A percentile compares a stretch with the other conserved stretches of the same genome.
Evolutionary conservation across 2,329 filamentous ascomycete species (phyloP).

Genomic region (Aspergillus sp.): DNA sequence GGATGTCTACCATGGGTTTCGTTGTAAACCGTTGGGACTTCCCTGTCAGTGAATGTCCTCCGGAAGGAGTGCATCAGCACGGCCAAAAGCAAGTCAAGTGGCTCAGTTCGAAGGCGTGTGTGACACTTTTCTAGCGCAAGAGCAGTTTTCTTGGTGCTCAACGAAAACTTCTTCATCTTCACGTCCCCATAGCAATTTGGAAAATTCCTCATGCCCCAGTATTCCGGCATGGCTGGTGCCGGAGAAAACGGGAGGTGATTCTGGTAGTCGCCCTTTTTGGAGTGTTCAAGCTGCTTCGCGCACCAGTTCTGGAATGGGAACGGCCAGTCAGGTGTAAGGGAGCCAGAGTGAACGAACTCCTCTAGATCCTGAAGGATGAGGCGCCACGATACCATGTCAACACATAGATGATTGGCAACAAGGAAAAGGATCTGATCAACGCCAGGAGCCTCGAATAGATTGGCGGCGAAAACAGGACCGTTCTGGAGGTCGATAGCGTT

Average conservation of each 20-base stretch:
- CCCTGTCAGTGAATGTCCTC: constrained; percentile 43
- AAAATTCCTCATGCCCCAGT: constrained; percentile 37
- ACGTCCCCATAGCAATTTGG: constrained; percentile 37
- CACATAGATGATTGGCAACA: constrained; percentile 21
- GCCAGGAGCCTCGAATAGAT: constrained; percentile 15
- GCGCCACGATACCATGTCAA: constrained; percentile 30
- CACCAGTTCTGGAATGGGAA: constrained; percentile 43
- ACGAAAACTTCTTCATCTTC: constrained; percentile 34
- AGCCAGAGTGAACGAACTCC: constrained; percentile 34
- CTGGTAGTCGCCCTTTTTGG: constrained; percentile 19
- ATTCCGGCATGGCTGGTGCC: constrained; percentile 14
- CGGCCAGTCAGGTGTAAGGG: constrained; percentile 31
- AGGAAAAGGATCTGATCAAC: constrained; percentile 18
- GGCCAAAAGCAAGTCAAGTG: constrained; percentile 38
- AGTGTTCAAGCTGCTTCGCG: constrained; percentile 30
- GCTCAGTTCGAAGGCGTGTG: constrained; percentile 35
- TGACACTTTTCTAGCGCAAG: constrained; percentile 34
- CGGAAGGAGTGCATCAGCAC: constrained; percentile 44
- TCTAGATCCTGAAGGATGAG: constrained; percentile 38
- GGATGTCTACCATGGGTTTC: constrained; percentile 52
- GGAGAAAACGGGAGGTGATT: constrained; percentile 22
- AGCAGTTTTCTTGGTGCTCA: constrained; percentile 32
- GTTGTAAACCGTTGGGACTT: constrained; percentile 47
- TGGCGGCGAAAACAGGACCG: constrained; percentile 24
- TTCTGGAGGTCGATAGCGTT: constrained; percentile 32